phyloP scores from a whole-genome alignment of 345 rosid genomes.

The Rhizophora mangle region DNA sequence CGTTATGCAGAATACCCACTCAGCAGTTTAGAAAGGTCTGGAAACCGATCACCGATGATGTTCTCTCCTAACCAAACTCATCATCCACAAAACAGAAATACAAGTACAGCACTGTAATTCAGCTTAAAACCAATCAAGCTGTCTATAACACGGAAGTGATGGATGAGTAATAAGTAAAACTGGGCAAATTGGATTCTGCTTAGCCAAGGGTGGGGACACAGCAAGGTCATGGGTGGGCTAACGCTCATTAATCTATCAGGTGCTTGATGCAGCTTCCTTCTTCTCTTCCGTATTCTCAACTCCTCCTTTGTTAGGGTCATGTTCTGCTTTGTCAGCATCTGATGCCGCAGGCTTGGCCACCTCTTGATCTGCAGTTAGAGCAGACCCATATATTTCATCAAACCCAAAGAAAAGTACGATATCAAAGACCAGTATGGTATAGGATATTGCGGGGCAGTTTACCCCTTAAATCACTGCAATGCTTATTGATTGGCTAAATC shows the following conservation, averaged over 20 bases:
- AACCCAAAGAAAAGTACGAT: not conserved
- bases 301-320: not conserved
- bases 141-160: constrained; percentile 2
- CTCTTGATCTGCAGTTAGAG: constrained; percentile 9
- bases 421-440: too few relatives aligned
- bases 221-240: too few relatives aligned
- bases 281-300: constrained; percentile 5
- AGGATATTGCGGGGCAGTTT: too few relatives aligned
- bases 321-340: constrained; percentile 8
- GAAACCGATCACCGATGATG: not conserved
- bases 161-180: not conserved
- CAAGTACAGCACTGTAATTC: constrained; percentile 14
- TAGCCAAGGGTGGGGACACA: not conserved
- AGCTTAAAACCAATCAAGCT: not conserved
- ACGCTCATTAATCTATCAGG: not conserved
- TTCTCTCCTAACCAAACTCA: constrained; percentile 3
- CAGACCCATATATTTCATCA: not conserved
- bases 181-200: constrained; percentile 4
- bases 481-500: too few relatives aligned
- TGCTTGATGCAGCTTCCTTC: constrained; percentile 15
- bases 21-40: too few relatives aligned
- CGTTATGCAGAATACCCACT: too few relatives aligned
- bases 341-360: constrained; percentile 18
- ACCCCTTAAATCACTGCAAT: too few relatives aligned
- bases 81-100: constrained; percentile 3